Conservation (phyloP, 768 basidiomycete species). For the Dentipellis fragilis region DNA sequence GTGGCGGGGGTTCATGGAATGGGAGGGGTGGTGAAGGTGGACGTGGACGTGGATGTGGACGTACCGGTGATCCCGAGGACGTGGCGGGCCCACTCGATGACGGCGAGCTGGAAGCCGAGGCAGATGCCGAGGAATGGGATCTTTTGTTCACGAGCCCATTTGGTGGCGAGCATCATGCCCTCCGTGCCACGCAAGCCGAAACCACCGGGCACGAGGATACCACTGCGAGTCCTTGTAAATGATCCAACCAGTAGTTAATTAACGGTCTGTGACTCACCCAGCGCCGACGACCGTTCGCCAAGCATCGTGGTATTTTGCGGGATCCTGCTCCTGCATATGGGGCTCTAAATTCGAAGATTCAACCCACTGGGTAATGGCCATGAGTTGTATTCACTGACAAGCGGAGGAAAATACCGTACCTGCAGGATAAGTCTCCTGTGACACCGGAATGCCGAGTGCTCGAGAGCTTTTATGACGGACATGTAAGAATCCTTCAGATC, state of each 20-base stretch:
- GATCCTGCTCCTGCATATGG: slow-evolving; percentile 65
- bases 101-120: slow-evolving; percentile 94
- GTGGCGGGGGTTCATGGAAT: no score
- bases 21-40: background rate
- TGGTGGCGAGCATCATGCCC: slow-evolving; percentile 97
- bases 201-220: slow-evolving; percentile 95
- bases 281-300: slow-evolving; percentile 90
- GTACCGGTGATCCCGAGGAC: slow-evolving; percentile 62
- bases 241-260: no score
- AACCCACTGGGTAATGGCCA: slow-evolving; percentile 61
- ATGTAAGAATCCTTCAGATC: slow-evolving; percentile 96
- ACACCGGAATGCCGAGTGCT: slow-evolving; percentile 93
- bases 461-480: slow-evolving; percentile 93
- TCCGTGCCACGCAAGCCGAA: slow-evolving; percentile 91
- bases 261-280: slow-evolving; percentile 37
- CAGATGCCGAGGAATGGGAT: slow-evolving; percentile 95
- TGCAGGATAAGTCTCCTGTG: slow-evolving; percentile 74
- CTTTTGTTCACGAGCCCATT: slow-evolving; percentile 92
- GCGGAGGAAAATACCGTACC: slow-evolving; percentile 37
- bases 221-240: slow-evolving; percentile 33
- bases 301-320: slow-evolving; percentile 89
- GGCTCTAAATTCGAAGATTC: slow-evolving; percentile 89
- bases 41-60: slow-evolving; percentile 11
- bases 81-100: slow-evolving; percentile 88
- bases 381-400: no score